These are phyloP conservation scores for Fusarium floridanum DNA, from an alignment of 2,329 filamentous ascomycete species.

Conservation along the genomic window DNA sequence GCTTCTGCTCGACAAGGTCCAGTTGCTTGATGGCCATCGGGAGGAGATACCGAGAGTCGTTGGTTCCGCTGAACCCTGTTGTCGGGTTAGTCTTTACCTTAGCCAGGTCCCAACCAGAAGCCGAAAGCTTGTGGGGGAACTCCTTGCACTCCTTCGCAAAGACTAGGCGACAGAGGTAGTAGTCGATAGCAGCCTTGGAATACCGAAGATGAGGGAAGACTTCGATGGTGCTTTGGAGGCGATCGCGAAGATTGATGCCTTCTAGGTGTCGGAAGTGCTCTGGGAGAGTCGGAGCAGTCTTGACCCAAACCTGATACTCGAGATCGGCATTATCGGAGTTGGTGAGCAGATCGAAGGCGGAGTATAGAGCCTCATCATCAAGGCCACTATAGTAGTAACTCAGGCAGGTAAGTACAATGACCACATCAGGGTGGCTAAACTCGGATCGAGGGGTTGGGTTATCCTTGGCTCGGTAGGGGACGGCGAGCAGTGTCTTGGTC, in stretches of 20 bases:
- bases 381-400: conserved; percentile 71
- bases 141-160: conserved; percentile 74
- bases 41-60: conserved; percentile 70
- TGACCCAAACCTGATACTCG: conserved; percentile 66
- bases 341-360: conserved; percentile 60
- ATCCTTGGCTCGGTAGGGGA: conserved; percentile 73
- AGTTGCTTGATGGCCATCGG: conserved; percentile 68
- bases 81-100: conserved; percentile 60
- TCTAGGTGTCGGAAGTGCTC: conserved; percentile 55
- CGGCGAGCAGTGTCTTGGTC: conserved; percentile 62
- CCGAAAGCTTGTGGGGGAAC: conserved; percentile 72
- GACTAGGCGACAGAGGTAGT: conserved; percentile 69
- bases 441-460: conserved; percentile 67
- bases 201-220: conserved; percentile 67
- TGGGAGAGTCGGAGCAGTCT: conserved; percentile 50
- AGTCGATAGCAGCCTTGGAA: conserved; percentile 70
- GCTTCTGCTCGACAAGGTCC: conserved; percentile 65
- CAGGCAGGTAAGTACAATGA: conserved; percentile 67
- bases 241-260: conserved; percentile 72
- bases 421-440: conserved; percentile 72
- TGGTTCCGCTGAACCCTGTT: conserved; percentile 79
- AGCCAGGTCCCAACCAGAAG: conserved; percentile 77
- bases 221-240: conserved; percentile 56
- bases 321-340: conserved; percentile 64
- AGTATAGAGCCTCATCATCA: conserved; percentile 60